A percentile compares a stretch with the other conserved stretches of the same genome.
Conservation (phyloP, 345 rosid genomes). For the Conringia planisiliqua region DNA sequence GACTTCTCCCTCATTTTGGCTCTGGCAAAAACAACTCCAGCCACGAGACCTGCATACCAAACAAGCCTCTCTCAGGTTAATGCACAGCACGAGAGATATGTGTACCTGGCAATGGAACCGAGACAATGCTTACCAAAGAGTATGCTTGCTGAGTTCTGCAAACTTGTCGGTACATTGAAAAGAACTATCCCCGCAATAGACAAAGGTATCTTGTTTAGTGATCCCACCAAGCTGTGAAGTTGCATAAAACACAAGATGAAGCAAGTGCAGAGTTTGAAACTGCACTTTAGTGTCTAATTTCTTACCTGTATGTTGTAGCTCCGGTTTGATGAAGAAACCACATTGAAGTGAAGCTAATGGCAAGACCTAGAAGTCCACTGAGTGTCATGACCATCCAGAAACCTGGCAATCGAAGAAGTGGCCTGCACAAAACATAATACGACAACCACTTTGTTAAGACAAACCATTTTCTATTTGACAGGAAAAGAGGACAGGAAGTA, state of each 20-base stretch:
- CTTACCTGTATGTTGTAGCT: conserved; percentile 94
- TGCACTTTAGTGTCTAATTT: conserved; percentile 2
- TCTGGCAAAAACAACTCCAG: conserved; percentile 86
- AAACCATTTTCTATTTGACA: neutral
- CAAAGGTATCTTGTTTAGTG: conserved; percentile 90
- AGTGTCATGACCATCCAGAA: conserved; percentile 91
- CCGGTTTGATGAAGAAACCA: conserved; percentile 99
- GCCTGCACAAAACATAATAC: conserved; percentile 47
- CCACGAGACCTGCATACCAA: conserved; percentile 63
- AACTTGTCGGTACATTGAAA: conserved; percentile 87
- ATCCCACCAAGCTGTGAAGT: conserved; percentile 85
- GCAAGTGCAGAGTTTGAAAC: neutral
- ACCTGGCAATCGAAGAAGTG: conserved; percentile 70
- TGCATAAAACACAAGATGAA: neutral
- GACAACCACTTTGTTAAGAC: neutral
- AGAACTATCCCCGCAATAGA: conserved; percentile 82
- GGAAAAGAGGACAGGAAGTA: neutral
- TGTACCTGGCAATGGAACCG: neutral
- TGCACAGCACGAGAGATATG: neutral
- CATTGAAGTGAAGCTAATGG: conserved; percentile 97
- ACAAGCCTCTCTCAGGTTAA: conserved; percentile 6
- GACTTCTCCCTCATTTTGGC: conserved; percentile 84
- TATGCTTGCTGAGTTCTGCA: conserved; percentile 92
- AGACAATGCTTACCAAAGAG: conserved; percentile 61
- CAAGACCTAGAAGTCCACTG: conserved; percentile 92